These are phyloP conservation scores for Neofusicoccum kwambonambiense DNA, from an alignment of 2,329 filamentous ascomycete species.

Conservation along the genomic window DNA sequence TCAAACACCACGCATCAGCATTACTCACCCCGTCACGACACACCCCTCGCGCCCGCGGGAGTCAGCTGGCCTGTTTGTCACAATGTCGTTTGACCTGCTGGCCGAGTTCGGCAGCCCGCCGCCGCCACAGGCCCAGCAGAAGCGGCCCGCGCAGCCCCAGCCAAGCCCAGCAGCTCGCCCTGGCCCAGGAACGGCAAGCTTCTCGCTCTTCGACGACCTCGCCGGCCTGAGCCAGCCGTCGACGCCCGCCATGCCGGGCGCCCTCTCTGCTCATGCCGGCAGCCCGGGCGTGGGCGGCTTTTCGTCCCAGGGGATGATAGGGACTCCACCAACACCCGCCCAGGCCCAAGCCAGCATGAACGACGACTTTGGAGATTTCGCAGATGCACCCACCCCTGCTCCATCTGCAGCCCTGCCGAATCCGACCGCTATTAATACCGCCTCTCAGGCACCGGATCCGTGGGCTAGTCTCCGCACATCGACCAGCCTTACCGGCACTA, in stretches of 20 bases:
- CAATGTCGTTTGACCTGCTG: conserved; percentile 21
- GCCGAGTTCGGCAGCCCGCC: conserved; percentile 19
- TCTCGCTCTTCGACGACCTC: conserved; percentile 37
- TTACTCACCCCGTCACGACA: neutral
- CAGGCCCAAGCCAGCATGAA: conserved; percentile 23
- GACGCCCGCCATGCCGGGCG: neutral
- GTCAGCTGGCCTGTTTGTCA: neutral
- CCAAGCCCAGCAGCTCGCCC: conserved; percentile 18
- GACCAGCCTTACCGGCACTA: neutral
- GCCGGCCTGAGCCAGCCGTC: neutral
- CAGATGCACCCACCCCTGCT: conserved; percentile 27
- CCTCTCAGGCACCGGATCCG: conserved; percentile 10
- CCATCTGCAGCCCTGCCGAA: conserved; percentile 16
- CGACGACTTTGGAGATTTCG: conserved; percentile 44
- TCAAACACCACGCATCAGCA: neutral
- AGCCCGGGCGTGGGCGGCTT: neutral
- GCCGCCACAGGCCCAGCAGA: neutral
- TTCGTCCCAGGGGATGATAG: neutral
- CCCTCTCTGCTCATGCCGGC: neutral
- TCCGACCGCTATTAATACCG: neutral
- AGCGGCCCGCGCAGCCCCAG: neutral
- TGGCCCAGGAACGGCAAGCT: conserved; percentile 24
- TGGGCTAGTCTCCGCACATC: conserved; percentile 17
- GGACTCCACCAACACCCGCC: neutral
- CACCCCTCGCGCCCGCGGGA: neutral